A percentile compares a stretch with the other conserved stretches of the same genome.
Evolutionary conservation across 2,329 filamentous ascomycete genomes (phyloP).

Genomic region (Fusarium sp.): DNA sequence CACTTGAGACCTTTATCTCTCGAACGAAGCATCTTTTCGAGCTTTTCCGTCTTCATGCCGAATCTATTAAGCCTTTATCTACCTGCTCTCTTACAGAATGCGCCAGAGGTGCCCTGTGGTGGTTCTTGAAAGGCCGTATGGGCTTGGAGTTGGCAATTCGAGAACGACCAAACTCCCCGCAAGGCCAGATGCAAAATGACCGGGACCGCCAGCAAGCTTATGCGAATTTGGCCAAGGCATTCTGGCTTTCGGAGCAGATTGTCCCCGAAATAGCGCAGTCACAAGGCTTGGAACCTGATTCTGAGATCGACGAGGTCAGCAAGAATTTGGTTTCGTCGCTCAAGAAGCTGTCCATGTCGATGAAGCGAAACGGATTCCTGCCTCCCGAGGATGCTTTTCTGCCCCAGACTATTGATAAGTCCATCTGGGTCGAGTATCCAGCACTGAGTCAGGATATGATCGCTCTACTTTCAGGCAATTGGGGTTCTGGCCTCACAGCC

Average conservation of each 20-base stretch:
- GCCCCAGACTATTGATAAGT: slow-evolving; percentile 83
- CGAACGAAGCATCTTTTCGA: slow-evolving; percentile 80
- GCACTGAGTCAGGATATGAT: slow-evolving; percentile 77
- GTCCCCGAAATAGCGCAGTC: slow-evolving; percentile 62
- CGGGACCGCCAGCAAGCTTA: slow-evolving; percentile 79
- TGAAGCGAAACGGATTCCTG: slow-evolving; percentile 85
- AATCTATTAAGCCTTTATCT: slow-evolving; percentile 75
- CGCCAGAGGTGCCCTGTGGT: slow-evolving; percentile 83
- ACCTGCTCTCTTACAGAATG: slow-evolving; percentile 74
- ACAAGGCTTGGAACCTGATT: slow-evolving; percentile 55
- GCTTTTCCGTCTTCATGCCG: slow-evolving; percentile 82
- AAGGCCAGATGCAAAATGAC: slow-evolving; percentile 65
- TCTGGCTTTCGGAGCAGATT: slow-evolving; percentile 78
- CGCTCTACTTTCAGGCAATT: slow-evolving; percentile 74
- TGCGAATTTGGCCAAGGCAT: slow-evolving; percentile 84
- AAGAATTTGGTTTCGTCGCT: slow-evolving; percentile 72
- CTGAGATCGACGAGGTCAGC: slow-evolving; percentile 65
- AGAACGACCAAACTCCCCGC: slow-evolving; percentile 64
- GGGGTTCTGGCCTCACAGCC: slow-evolving; percentile 61
- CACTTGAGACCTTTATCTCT: slow-evolving; percentile 75
- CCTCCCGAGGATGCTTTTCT: slow-evolving; percentile 75
- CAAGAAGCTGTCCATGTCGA: slow-evolving; percentile 81
- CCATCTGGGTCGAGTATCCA: slow-evolving; percentile 85
- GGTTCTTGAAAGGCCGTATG: slow-evolving; percentile 86
- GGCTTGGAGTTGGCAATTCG: slow-evolving; percentile 79